Base-by-base conservation (phyloP, 139 green algal species). In the Gonium pectorale region DNA sequence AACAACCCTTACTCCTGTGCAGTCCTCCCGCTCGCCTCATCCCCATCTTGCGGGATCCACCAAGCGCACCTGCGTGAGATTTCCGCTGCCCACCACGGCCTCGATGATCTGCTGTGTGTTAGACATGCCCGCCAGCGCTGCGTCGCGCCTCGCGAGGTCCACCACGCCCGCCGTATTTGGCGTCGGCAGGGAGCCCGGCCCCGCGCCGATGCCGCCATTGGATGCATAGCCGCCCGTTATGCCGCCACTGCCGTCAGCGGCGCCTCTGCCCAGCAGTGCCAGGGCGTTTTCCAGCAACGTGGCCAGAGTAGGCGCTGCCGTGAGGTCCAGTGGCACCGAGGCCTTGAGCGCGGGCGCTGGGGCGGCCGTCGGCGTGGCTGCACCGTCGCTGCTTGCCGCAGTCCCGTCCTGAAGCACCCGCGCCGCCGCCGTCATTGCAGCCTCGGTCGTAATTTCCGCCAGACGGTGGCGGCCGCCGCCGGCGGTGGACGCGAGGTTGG, bases 111-210 rank as follows among this genome's bases (percentile, higher is more conserved):
- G 5, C 75, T 63, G 59, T 2, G 46, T 72, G 59, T 83, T 71
- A 2, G 75, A 40, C 75, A 83, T 83, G n/a, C 75, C 43, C 29
- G 37, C 29, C 21, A 72, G 59, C 41, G 75, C 75, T 0, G 75
- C 75, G 0, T 35, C 41, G 5, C 59, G 59, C 2, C 40, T 40
- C 26, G 59, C 56, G 8, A 60, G 41, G 31, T 83, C 60, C 27
- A 29, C 33, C n/a, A 72, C 59, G 37, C 59, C 75, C 2, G 29
- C 22, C 60, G 17, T 26, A 31, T 83, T 83, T 38, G 74, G 38
- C 5, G 49, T 17, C 38, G 38, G 74, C 41, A 52, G 13, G 29
- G 41, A 13, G n/a, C 7, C 67, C 67, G 38, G 38, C 21, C 1
- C 43, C 69, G 22, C 70, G 4, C 40, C 17, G 67, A 22, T 74